Base-by-base conservation (phyloP, 129 eudicot genomes). In the Sambucus nigra region DNA sequence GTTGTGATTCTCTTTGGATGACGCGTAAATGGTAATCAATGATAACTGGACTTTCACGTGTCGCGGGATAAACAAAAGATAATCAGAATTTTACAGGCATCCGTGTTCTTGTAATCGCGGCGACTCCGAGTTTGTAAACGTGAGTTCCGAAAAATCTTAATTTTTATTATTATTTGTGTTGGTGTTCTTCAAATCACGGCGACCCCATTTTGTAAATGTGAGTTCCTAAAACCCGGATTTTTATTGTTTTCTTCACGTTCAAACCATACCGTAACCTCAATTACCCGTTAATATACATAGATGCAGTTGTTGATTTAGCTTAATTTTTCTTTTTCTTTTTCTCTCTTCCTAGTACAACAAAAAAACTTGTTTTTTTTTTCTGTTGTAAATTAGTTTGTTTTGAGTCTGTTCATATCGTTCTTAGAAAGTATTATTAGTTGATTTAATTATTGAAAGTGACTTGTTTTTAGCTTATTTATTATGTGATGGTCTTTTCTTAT, bases 1-100 rank as follows among this genome's bases (percentile, higher is more conserved):
- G 48, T 42, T 15, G 48, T 42, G 48, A 42, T 42, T 42, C 48
- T 42, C 48, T 20, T 42, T 42, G 20, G 48, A 42, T 42, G 48
- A 20, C 48, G 19, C 16, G 48, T 6, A 42, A 42, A n/a, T 42
- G n/a, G 48, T 42, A 42, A 15, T 20, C 14, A 20, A 20, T 20
- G 48, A 16, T 42, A 9, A 42, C 16, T 7, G 48, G 48, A 42
- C 16, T n/a, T 15, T 16, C 19, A 42, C n/a, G 21, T 2, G 48
- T 42, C 48, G 2, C 2, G 20, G 48, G 16, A 5, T 18, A 42
- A 42, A 42, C 48, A 20, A 20, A 7, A 16, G 2, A 42, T 42
- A 6, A 42, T 4, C 48, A 20, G 48, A 35, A 15, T 2, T 7
- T 42, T 42, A 42, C 48, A 2, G 48, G 48, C 48, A 15, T 6